These are phyloP conservation scores for Ogataea nitratoaversa DNA, from an alignment of 805 yeast species.

Conservation along the genomic window DNA sequence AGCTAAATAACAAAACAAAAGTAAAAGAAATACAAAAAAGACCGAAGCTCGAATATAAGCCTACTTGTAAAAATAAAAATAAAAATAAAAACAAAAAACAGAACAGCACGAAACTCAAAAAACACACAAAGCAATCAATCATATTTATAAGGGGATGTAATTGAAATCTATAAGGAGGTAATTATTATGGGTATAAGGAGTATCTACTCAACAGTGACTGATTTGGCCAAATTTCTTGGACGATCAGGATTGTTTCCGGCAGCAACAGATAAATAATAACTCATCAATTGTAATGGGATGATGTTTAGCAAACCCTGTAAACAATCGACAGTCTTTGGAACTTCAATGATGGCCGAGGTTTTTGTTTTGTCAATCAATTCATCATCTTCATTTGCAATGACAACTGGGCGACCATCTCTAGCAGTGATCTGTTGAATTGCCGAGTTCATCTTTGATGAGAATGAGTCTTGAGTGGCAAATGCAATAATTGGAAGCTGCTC, in stretches of 20 bases:
- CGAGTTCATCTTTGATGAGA: conserved; percentile 92
- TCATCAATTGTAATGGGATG: conserved; percentile 90
- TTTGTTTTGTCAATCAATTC: conserved; percentile 52
- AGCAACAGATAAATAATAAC: conserved; percentile 94
- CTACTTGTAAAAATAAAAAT: too few relatives aligned
- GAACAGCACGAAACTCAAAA: too few relatives aligned
- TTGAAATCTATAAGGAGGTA: conserved; percentile 1
- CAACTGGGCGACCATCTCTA: conserved; percentile 94
- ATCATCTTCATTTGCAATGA: conserved; percentile 83
- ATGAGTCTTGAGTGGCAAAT: conserved; percentile 92
- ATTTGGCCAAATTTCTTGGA: conserved; percentile 97
- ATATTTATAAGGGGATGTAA: not conserved
- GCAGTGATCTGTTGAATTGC: conserved; percentile 97
- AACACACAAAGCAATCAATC: too few relatives aligned
- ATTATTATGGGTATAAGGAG: not conserved
- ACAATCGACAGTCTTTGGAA: conserved; percentile 95
- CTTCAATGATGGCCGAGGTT: conserved; percentile 71
- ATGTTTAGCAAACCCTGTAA: conserved; percentile 94
- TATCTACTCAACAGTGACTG: conserved; percentile 88
- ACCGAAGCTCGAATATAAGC: too few relatives aligned
- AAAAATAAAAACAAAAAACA: too few relatives aligned
- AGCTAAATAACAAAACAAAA: too few relatives aligned
- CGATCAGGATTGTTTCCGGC: conserved; percentile 96
- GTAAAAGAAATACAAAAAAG: too few relatives aligned
- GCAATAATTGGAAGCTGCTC: conserved; percentile 91